Evolutionary conservation across 1,139 yeast genomes (phyloP), one percentile per base, ranked within the genome.

Genomic region (Kluyveromyces marxianus): DNA sequence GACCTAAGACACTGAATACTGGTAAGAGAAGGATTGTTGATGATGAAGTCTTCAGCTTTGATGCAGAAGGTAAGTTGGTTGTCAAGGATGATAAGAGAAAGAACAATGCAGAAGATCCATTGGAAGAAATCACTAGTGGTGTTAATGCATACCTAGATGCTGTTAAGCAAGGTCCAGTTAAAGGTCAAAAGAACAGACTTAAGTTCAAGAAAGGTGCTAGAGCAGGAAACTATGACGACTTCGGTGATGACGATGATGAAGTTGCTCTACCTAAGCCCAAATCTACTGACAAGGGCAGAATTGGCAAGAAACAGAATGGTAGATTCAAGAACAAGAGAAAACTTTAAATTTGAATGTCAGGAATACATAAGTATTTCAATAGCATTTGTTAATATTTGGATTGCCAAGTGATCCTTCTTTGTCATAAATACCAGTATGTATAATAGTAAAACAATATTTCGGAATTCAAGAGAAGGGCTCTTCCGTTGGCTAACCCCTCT

Each of bases 111-210:
- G 79, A 75, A 41, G 84, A 79, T 63, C 78, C 79, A 44, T 66
- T 80, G 56, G 58, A 59, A 44, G 52, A 67, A 4, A 57, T 68
- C 38, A 65, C 70, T 1, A 70, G 71, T 44, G 94, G 96, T 27
- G 77, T 90, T 52, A 87, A 87, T 63, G 97, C 97, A 1, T 92
- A 92, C 63, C 77, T 89, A 56, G 96, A 88, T 54, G 98, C 97
- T 8, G 88, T 92, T 35, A 83, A 80, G 64, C 87, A 83, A 57
- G 97, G 92, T 30, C 97, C 98, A 37, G 79, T 87, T 4, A 82
- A 95, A 67, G 96, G 97, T 48, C 96, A 87, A 70, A 81, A 79
- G 70, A 88, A 89, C 67, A 88, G 81, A 70, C 77, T 89, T 74
- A 90, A 89, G 69, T 92, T 80, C 69, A 86, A 83, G 69, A 82